Evolutionary conservation across 2,329 filamentous ascomycete genomes (phyloP).

Genomic region (Anisogramma anomala): DNA sequence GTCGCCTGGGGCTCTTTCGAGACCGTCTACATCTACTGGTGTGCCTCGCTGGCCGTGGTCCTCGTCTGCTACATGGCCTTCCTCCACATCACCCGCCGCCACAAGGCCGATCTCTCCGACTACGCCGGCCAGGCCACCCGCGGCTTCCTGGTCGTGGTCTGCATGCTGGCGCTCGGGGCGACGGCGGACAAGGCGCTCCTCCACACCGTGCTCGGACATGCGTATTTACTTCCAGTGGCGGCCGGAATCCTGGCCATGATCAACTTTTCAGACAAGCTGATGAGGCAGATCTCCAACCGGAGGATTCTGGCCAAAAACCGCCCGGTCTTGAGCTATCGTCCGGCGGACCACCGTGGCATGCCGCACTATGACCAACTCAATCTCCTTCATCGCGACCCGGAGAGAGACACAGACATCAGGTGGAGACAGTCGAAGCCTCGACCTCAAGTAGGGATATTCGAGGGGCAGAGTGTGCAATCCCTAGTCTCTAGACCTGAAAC

Average conservation of each 20-base stretch:
- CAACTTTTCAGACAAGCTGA: background rate
- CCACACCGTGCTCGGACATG: background rate
- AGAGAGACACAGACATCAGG: background rate
- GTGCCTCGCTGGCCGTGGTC: background rate
- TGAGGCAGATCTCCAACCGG: background rate
- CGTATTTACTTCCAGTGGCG: background rate
- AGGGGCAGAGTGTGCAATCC: background rate
- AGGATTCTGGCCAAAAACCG: background rate
- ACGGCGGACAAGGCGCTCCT: background rate
- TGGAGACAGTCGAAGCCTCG: background rate
- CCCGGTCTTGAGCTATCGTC: background rate
- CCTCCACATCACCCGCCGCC: background rate
- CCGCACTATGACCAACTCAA: background rate
- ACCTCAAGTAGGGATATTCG: background rate
- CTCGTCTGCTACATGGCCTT: background rate
- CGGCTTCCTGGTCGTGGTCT: background rate
- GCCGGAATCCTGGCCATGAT: background rate
- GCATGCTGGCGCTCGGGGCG: background rate
- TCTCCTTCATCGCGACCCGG: background rate
- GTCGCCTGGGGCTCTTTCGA: background rate
- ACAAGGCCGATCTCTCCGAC: background rate
- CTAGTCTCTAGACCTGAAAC: background rate
- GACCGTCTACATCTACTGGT: background rate
- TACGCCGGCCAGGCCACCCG: background rate
- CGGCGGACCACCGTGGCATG: background rate